phyloP scores from a whole-genome alignment of 2,329 filamentous ascomycete species.

The Monilinia fructicola region DNA sequence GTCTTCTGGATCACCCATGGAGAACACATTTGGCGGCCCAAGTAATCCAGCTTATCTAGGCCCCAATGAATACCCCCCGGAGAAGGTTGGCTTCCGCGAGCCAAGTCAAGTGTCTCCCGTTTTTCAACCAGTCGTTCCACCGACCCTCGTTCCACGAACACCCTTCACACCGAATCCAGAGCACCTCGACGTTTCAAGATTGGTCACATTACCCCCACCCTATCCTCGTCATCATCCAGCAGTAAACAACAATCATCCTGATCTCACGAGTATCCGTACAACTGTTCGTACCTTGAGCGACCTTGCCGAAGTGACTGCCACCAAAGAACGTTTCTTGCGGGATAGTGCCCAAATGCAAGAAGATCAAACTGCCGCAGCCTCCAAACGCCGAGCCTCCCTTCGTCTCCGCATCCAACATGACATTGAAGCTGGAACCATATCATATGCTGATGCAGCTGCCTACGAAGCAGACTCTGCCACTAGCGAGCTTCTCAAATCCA shows the following conservation, averaged over 20 bases:
- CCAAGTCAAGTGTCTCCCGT: conserved; percentile 36
- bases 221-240: conserved; percentile 94
- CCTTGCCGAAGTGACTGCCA: conserved; percentile 67
- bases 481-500: conserved; percentile 68
- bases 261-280: conserved; percentile 74
- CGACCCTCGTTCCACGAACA: conserved; percentile 40
- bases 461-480: conserved; percentile 74
- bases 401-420: conserved; percentile 75
- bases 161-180: conserved; percentile 49
- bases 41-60: conserved; percentile 37
- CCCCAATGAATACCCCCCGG: conserved; percentile 60
- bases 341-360: conserved; percentile 60
- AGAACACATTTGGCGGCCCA: conserved; percentile 26
- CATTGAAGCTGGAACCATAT: conserved; percentile 74
- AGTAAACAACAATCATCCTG: conserved; percentile 92
- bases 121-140: conserved; percentile 33
- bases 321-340: conserved; percentile 60
- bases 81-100: conserved; percentile 60
- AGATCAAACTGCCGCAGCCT: conserved; percentile 51
- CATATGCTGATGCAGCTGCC: conserved; percentile 77
- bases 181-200: conserved; percentile 81
- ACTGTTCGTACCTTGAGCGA: conserved; percentile 73
- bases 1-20: conserved; percentile 25
- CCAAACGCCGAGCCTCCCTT: conserved; percentile 61
- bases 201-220: conserved; percentile 89